Percentiles rank a stretch among this genome's conserved stretches.
Evolutionary conservation across 2,329 filamentous ascomycete genomes (phyloP).

Genomic region (Monilinia fructigena): DNA sequence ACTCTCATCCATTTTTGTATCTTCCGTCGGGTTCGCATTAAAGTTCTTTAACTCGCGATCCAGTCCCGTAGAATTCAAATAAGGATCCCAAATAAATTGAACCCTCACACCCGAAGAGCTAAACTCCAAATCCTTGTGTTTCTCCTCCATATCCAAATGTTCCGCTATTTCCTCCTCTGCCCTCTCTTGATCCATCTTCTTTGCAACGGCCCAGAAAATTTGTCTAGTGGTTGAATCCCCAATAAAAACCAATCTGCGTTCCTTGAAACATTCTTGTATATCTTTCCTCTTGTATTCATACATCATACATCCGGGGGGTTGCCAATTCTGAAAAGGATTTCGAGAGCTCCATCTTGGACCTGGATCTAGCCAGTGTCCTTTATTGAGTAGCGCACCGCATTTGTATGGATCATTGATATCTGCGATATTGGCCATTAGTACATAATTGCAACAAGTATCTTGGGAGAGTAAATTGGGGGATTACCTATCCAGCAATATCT

Average conservation of each 20-base stretch:
- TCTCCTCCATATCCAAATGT: slow-evolving; percentile 41
- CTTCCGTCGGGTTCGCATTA: slow-evolving; percentile 31
- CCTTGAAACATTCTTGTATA: slow-evolving; percentile 52
- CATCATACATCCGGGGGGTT: slow-evolving; percentile 59
- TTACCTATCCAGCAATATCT: slow-evolving; percentile 39
- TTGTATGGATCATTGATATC: slow-evolving; percentile 50
- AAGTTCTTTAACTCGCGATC: slow-evolving; percentile 45
- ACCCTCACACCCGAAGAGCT: slow-evolving; percentile 48
- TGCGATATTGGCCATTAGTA: slow-evolving; percentile 21
- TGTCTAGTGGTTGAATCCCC: slow-evolving; percentile 61
- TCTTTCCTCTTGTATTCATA: slow-evolving; percentile 54
- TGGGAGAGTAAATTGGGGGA: slow-evolving; percentile 1
- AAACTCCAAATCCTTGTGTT: slow-evolving; percentile 49
- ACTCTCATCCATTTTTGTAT: slow-evolving; percentile 32
- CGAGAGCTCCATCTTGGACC: slow-evolving; percentile 35
- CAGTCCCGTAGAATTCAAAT: slow-evolving; percentile 52
- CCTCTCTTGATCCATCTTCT: slow-evolving; percentile 47
- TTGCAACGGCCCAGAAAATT: slow-evolving; percentile 57
- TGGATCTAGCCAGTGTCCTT: slow-evolving; percentile 51
- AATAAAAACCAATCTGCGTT: slow-evolving; percentile 55
- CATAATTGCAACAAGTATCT: no score
- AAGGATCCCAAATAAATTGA: slow-evolving; percentile 63
- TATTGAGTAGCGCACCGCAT: slow-evolving; percentile 51
- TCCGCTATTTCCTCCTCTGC: slow-evolving; percentile 42
- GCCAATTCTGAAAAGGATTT: slow-evolving; percentile 51